phyloP scores from a whole-genome alignment of 495 filamentous ascomycete species.

The Aspergillus ellipticus region DNA sequence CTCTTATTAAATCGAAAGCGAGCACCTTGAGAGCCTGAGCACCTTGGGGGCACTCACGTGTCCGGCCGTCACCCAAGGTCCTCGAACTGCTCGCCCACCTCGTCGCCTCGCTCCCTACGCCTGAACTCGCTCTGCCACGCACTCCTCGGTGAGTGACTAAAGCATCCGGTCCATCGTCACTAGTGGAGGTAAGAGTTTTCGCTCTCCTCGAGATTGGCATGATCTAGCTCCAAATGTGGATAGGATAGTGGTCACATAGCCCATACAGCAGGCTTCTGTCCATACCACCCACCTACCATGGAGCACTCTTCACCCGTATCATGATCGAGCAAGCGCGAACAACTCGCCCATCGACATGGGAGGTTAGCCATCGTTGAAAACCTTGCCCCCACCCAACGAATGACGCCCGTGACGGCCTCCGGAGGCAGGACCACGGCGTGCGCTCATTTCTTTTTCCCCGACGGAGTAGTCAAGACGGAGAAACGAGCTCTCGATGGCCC shows the following conservation, averaged over 20 bases:
- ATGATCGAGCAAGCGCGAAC: background rate
- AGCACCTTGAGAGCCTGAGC: slow-evolving; percentile 5
- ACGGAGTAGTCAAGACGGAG: background rate
- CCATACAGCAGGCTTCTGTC: background rate
- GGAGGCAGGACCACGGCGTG: background rate
- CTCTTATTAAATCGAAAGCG: background rate
- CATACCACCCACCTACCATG: background rate
- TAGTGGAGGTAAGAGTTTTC: background rate
- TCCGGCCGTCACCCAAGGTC: slow-evolving; percentile 2
- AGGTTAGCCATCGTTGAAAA: background rate
- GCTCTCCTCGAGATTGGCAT: background rate
- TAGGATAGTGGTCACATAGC: background rate
- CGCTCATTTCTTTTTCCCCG: background rate
- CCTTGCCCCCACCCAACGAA: background rate
- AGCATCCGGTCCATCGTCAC: background rate
- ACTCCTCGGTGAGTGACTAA: background rate
- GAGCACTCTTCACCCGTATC: background rate
- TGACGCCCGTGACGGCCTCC: background rate
- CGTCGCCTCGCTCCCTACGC: background rate
- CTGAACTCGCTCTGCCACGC: background rate
- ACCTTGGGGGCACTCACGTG: slow-evolving; percentile 1
- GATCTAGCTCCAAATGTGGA: background rate
- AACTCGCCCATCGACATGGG: background rate
- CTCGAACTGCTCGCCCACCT: background rate
- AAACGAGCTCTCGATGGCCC: background rate